Conservation (phyloP, 192 early-diverging fungal species). For the Radiomyces spectabilis region DNA sequence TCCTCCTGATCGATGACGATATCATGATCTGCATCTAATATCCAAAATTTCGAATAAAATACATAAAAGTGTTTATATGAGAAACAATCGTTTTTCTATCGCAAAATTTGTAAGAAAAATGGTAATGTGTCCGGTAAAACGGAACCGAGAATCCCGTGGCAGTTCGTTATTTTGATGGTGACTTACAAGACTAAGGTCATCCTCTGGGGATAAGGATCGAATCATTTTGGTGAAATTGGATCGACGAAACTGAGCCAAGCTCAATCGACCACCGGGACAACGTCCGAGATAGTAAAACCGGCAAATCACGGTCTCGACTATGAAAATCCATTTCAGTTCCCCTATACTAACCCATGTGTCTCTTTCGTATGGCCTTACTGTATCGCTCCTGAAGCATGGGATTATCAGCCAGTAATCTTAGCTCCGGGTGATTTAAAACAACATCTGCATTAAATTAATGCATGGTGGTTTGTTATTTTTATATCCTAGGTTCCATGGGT, state of each 20-base stretch:
- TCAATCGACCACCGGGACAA: conserved; percentile 64
- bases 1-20: conserved; percentile 63
- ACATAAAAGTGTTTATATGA: conserved; percentile 99
- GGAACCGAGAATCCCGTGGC: not conserved
- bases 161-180: not conserved
- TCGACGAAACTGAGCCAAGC: conserved; percentile 67
- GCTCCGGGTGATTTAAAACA: conserved; percentile 77
- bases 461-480: not conserved
- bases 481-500: not conserved
- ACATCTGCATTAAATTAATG: conserved; percentile 40
- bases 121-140: conserved; percentile 14
- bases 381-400: conserved; percentile 82
- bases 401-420: conserved; percentile 77
- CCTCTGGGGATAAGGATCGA: conserved; percentile 53
- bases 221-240: conserved; percentile 56
- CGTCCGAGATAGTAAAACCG: conserved; percentile 76
- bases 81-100: conserved; percentile 73
- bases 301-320: conserved; percentile 83
- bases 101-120: no score
- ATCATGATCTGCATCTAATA: conserved; percentile 86
- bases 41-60: conserved; percentile 96
- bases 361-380: conserved; percentile 33
- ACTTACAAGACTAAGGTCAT: conserved; percentile 65
- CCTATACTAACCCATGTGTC: conserved; percentile 9
- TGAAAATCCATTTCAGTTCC: not conserved